A percentile compares a stretch with the other conserved stretches of the same genome.
These are phyloP conservation scores for Lycium barbarum DNA, from an alignment of 257 asterid genomes.

Conservation along the genomic window DNA sequence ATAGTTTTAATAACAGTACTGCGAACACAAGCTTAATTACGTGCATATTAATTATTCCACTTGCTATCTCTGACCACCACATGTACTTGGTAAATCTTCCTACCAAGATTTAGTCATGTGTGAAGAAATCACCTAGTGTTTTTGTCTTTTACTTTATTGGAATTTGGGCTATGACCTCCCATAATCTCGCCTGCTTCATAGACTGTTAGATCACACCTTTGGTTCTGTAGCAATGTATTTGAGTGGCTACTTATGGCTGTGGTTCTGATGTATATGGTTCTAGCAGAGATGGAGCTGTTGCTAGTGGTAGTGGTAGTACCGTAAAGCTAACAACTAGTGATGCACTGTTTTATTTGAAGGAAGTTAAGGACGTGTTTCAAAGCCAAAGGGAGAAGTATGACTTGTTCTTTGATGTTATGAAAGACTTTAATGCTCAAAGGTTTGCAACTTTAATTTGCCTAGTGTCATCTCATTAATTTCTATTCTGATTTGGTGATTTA, in stretches of 20 bases:
- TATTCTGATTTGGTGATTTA: slow-evolving; percentile 21
- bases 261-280: background rate
- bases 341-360: slow-evolving; percentile 85
- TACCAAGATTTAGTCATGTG: too few relatives aligned
- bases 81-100: too few relatives aligned
- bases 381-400: slow-evolving; percentile 88
- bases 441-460: slow-evolving; percentile 31
- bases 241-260: background rate
- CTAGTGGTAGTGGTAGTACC: slow-evolving; percentile 60
- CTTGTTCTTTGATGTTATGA: slow-evolving; percentile 91
- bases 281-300: slow-evolving; percentile 43
- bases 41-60: too few relatives aligned
- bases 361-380: slow-evolving; percentile 92
- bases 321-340: slow-evolving; percentile 82
- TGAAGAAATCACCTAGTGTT: too few relatives aligned
- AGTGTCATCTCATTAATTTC: background rate
- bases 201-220: background rate
- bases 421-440: slow-evolving; percentile 95
- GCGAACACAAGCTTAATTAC: too few relatives aligned
- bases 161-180: background rate
- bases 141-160: too few relatives aligned
- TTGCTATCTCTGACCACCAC: too few relatives aligned
- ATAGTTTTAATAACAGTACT: too few relatives aligned
- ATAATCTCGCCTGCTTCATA: background rate
- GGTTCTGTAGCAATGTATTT: background rate